These are phyloP conservation scores for Besnoitia besnoiti DNA, from an alignment of 169 alveolate genomes.

Conservation along the genomic window DNA sequence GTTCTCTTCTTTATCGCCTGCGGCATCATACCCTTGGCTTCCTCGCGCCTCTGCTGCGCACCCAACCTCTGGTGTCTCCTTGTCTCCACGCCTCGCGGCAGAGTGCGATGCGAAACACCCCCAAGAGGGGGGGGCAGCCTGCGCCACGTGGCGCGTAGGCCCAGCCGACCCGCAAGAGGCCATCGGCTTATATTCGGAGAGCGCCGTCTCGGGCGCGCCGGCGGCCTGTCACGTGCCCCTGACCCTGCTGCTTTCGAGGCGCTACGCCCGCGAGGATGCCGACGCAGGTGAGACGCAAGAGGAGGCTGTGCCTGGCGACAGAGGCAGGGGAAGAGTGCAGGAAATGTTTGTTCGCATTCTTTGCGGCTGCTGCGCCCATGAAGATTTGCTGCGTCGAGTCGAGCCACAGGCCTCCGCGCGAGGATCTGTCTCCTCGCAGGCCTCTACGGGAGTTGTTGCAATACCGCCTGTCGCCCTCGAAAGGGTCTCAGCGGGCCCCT, in stretches of 20 bases:
- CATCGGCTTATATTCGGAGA: neutral
- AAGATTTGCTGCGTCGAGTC: neutral
- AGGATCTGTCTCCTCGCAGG: no score
- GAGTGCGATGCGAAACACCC: no score
- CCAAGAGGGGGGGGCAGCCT: no score
- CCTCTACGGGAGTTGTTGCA: no score
- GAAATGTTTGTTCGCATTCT: conserved; percentile 13
- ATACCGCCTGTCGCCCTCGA: no score
- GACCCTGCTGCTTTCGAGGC: neutral
- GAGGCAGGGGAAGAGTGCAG: neutral
- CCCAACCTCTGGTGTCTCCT: no score
- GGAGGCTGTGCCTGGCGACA: neutral
- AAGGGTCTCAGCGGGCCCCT: no score
- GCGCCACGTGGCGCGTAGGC: no score
- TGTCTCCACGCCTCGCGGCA: no score
- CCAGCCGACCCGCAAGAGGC: neutral
- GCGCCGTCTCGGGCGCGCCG: neutral
- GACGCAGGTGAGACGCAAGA: neutral
- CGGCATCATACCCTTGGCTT: neutral
- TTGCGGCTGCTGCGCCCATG: conserved; percentile 35
- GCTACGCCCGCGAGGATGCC: no score
- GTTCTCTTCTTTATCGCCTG: neutral
- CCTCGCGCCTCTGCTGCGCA: neutral
- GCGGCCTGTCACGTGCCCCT: neutral
- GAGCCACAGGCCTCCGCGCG: no score